Evolutionary conservation across 1,139 yeast species (phyloP).

Genomic region (Scheffersomyces cryptocercus): DNA sequence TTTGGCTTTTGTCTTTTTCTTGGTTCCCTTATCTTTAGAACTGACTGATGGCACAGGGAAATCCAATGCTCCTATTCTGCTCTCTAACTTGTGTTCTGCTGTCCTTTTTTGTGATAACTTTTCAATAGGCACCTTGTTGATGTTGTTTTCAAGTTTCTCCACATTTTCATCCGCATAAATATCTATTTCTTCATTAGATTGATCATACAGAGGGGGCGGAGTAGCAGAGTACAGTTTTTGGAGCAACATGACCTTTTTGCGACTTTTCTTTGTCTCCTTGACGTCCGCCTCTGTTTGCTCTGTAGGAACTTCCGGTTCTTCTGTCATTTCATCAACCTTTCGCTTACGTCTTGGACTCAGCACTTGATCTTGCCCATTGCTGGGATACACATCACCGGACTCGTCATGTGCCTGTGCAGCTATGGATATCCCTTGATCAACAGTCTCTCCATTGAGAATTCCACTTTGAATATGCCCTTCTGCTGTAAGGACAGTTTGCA

Average conservation of each 20-base stretch:
- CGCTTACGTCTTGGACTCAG: not conserved
- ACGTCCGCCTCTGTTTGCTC: not conserved
- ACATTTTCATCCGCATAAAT: slow-evolving; percentile 39
- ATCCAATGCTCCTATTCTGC: too few relatives aligned
- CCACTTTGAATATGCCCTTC: too few relatives aligned
- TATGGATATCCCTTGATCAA: too few relatives aligned
- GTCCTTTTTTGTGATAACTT: slow-evolving; percentile 6
- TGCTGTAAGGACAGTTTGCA: too few relatives aligned
- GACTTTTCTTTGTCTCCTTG: slow-evolving; percentile 5
- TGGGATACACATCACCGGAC: too few relatives aligned
- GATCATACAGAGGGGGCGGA: slow-evolving; percentile 23
- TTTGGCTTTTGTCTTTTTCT: not conserved
- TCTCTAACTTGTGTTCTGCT: too few relatives aligned
- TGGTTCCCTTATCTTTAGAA: not conserved
- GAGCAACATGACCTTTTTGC: slow-evolving; percentile 18
- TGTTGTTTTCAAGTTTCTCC: slow-evolving; percentile 23
- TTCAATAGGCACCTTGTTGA: slow-evolving; percentile 7
- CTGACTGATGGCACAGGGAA: not conserved
- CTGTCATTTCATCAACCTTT: too few relatives aligned
- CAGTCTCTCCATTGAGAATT: too few relatives aligned
- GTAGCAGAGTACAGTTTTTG: slow-evolving; percentile 7
- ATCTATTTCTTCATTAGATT: slow-evolving; percentile 35
- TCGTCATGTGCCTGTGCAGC: too few relatives aligned
- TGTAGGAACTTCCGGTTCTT: too few relatives aligned
- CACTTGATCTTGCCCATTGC: slow-evolving; percentile 1